Evolutionary conservation across 176 grass and related monocot species (phyloP).

Genomic region (Tuctoria greenei): DNA sequence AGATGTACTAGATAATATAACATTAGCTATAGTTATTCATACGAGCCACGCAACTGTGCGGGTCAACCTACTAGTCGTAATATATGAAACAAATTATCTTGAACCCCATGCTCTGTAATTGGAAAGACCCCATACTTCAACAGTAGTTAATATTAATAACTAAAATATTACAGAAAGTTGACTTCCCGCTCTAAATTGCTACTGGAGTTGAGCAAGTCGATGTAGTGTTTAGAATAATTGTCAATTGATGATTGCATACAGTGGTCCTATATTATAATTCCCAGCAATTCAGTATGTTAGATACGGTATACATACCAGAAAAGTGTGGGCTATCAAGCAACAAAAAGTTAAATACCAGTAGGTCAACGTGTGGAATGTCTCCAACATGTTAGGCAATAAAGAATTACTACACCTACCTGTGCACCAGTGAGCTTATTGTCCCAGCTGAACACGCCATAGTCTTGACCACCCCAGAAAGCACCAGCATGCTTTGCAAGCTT

Average conservation of each 20-base stretch:
- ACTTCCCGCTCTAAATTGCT: conserved; percentile 6
- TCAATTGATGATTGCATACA: background rate
- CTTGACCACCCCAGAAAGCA: conserved; percentile 64
- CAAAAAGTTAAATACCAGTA: conserved; percentile 25
- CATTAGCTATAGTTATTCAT: no score
- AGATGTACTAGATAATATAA: no score
- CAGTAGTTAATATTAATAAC: conserved; percentile 24
- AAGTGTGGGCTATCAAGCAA: conserved; percentile 20
- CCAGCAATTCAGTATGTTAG: conserved; percentile 2
- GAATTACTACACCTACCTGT: conserved; percentile 52
- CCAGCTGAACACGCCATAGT: conserved; percentile 97
- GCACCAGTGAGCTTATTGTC: conserved; percentile 92
- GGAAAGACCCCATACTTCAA: background rate
- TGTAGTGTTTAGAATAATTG: conserved; percentile 7
- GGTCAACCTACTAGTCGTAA: no score
- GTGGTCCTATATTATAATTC: background rate
- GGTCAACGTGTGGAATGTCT: conserved; percentile 19
- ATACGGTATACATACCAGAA: background rate
- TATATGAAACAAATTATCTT: no score
- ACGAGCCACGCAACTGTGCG: no score
- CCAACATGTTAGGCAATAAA: background rate
- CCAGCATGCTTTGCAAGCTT: conserved; percentile 76
- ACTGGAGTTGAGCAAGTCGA: conserved; percentile 24
- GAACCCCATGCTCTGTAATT: conserved; percentile 10
- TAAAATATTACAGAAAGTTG: conserved; percentile 28